Evolutionary conservation across 2,329 filamentous ascomycete species (phyloP).

Genomic region (Cordyceps farinosa): DNA sequence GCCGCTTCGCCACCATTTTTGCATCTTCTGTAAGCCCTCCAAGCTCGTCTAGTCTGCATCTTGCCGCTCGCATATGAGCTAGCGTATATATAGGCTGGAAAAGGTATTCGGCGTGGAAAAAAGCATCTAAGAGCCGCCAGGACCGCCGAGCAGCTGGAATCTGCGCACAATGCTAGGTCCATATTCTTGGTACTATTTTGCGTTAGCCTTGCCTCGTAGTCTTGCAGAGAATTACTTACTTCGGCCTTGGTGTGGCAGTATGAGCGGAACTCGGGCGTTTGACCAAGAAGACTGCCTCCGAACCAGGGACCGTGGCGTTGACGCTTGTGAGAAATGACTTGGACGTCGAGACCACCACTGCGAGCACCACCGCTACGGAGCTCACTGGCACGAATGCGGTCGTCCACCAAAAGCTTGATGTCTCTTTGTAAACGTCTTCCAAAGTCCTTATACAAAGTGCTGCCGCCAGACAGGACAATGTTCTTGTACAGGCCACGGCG

Average conservation of each 20-base stretch:
- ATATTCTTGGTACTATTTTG: constrained; percentile 80
- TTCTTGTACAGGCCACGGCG: constrained; percentile 98
- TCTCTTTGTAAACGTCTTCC: constrained; percentile 93
- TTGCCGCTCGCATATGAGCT: background rate
- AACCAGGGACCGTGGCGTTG: constrained; percentile 99
- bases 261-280: constrained; percentile 96
- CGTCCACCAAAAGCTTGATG: constrained; percentile 93
- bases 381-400: constrained; percentile 87
- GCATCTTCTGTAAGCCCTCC: background rate
- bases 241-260: constrained; percentile 94
- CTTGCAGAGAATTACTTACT: constrained; percentile 38
- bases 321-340: constrained; percentile 95
- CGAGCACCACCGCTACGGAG: constrained; percentile 85
- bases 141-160: constrained; percentile 90
- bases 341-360: constrained; percentile 91
- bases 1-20: background rate
- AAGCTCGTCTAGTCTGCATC: background rate
- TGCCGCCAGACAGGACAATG: constrained; percentile 95
- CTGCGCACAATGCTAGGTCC: constrained; percentile 92
- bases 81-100: background rate
- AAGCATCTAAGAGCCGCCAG: constrained; percentile 65
- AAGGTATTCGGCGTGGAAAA: background rate
- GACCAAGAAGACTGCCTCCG: constrained; percentile 89
- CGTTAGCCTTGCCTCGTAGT: background rate
- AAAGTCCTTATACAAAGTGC: constrained; percentile 98